phyloP scores from a whole-genome alignment of 805 yeast species.

The Sugiyamaella floridensis region DNA sequence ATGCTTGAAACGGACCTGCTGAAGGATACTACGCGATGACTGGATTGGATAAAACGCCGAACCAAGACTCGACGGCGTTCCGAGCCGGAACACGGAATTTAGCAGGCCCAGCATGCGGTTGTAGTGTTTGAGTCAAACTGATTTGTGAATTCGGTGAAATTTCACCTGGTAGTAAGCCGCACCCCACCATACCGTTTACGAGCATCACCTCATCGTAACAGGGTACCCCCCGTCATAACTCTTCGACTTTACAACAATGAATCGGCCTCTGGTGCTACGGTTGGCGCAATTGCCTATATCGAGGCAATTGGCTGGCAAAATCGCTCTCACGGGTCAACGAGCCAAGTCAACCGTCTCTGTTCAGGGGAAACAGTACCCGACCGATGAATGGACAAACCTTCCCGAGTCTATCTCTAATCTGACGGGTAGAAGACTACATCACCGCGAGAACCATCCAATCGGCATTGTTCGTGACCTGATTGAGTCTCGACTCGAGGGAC shows the following conservation, averaged over 20 bases:
- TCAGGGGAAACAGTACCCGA: constrained; percentile 44
- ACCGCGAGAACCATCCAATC: constrained; percentile 73
- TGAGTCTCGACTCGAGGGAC: constrained; percentile 54
- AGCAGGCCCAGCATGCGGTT: neutral
- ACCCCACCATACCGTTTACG: neutral
- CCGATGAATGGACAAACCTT: constrained; percentile 81
- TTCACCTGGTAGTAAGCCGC: neutral
- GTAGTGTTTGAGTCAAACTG: neutral
- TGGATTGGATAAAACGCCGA: neutral
- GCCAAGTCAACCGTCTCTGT: constrained; percentile 24
- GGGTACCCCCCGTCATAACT: neutral
- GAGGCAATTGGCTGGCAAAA: neutral
- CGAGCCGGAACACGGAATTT: neutral
- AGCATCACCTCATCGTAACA: neutral
- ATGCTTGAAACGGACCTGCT: constrained; percentile 21
- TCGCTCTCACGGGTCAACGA: neutral
- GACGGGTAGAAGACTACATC: constrained; percentile 68
- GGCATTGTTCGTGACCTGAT: constrained; percentile 75
- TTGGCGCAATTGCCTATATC: neutral
- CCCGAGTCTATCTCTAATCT: constrained; percentile 64
- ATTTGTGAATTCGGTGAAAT: neutral
- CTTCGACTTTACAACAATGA: neutral
- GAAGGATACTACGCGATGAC: neutral
- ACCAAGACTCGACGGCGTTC: neutral
- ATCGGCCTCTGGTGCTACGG: neutral